Evolutionary conservation across 305 asterid genomes (phyloP).

Genomic region (Euphrasia arctica): DNA sequence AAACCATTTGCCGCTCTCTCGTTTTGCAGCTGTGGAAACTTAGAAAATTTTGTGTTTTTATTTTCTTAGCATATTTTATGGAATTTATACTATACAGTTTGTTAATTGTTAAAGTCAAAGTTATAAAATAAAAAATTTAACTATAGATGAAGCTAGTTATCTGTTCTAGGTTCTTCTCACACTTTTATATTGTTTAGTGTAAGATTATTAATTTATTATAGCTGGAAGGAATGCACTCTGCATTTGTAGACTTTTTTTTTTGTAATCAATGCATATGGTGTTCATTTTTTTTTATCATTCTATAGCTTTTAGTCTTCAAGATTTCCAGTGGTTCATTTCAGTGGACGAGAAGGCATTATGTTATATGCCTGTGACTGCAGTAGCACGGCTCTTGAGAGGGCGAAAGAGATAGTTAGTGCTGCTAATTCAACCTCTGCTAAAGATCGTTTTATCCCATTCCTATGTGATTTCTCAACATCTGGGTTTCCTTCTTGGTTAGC

Average conservation of each 20-base stretch:
- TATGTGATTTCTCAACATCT: constrained; percentile 63
- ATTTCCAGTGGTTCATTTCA: constrained; percentile 25
- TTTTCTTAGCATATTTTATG: not conserved
- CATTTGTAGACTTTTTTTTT: no score
- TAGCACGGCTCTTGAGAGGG: constrained; percentile 75
- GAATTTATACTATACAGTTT: no score
- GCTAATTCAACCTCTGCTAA: constrained; percentile 42
- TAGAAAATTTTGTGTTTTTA: not conserved
- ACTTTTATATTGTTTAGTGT: no score
- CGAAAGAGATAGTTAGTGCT: constrained; percentile 57
- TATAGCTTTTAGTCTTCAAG: not conserved
- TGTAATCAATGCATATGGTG: no score
- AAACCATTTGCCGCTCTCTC: not conserved
- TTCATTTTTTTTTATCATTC: no score
- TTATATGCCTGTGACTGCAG: constrained; percentile 91
- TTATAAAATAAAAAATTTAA: no score
- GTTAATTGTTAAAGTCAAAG: no score
- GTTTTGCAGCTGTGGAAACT: not conserved
- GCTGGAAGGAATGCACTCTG: no score
- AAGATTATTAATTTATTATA: no score
- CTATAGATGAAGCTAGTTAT: no score
- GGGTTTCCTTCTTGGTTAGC: constrained; percentile 74
- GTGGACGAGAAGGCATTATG: constrained; percentile 54
- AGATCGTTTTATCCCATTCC: constrained; percentile 57
- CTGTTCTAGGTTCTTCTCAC: no score